Base-by-base conservation (phyloP, 345 rosid genomes). In the Clarkia xantiana region DNA sequence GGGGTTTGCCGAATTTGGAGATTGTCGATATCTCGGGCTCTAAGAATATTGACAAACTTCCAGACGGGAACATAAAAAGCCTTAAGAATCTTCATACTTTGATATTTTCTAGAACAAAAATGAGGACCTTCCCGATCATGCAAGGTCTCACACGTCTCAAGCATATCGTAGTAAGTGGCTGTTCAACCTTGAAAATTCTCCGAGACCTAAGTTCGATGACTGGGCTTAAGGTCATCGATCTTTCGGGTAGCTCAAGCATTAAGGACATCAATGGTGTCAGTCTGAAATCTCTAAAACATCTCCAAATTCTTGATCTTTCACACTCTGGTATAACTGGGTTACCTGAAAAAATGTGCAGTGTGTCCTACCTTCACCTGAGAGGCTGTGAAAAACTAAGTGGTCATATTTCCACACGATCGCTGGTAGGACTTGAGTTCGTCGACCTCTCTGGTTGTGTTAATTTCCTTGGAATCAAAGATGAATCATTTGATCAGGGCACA, bases 1-100 rank as follows among this genome's bases (percentile, higher is more conserved):
- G 47, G 52, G 57, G 22, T 15, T 51, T 78, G 49, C 81, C 82
- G 40, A 64, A 60, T 36, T 49, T 79, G 25, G 81, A 74, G 68
- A 70, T 75, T 46, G 58, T 82, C 43, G 82, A 76, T 67, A 25
- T 79, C 18, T 76, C 76, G 47, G 84, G 76, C 14, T 57, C 45
- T 15, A 59, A 19, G 47, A 59, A 67, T 10, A 65, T 78, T 25
- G 17, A 9, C 4, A 74, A 7, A 22, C 38, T 48, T 22, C 12
- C 20, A 2, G 54, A 49, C 53, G 49, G 47, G 18, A 23, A 4
- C 12, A 54, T 72, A 44, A 7, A 42, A 3, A 9, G 42, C 2
- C 73, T 76, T 36, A 13, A 0, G 19, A 11, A 67, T 4, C 83
- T 82, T 61, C 73, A 72, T 38, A 63, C 53, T 23, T 66, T 76